phyloP scores from a whole-genome alignment of 2,329 filamentous ascomycete species.

The Phyllosticta citribraziliensis region DNA sequence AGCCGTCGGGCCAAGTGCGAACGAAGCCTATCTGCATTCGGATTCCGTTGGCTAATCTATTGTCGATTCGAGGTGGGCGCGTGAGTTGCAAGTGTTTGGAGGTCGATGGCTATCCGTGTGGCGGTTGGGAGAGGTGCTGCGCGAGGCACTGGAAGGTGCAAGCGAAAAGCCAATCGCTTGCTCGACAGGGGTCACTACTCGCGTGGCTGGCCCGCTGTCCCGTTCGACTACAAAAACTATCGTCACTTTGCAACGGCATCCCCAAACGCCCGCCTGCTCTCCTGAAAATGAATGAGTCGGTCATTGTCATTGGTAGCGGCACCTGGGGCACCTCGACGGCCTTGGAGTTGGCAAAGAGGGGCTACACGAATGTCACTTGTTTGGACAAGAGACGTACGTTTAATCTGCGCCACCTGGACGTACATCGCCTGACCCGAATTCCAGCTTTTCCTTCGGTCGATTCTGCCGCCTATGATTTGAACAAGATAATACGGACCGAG shows the following conservation, averaged over 20 bases:
- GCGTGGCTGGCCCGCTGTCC: neutral
- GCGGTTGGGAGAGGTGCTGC: neutral
- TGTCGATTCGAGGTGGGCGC: neutral
- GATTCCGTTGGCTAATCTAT: neutral
- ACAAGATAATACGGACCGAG: constrained; percentile 16
- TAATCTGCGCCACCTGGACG: neutral
- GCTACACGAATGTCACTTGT: constrained; percentile 22
- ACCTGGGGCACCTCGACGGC: constrained; percentile 24
- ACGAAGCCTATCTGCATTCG: neutral
- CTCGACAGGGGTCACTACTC: neutral
- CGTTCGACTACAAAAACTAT: neutral
- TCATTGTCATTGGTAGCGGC: constrained; percentile 17
- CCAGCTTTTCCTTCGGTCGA: constrained; percentile 6
- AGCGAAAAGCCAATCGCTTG: neutral
- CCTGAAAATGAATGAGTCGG: neutral
- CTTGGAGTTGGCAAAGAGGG: constrained; percentile 20
- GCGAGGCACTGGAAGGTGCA: neutral
- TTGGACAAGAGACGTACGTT: constrained; percentile 16
- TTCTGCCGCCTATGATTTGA: constrained; percentile 11
- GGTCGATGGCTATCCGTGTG: neutral
- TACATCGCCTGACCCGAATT: neutral
- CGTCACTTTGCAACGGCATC: neutral
- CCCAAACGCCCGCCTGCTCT: neutral
- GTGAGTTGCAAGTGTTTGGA: neutral
- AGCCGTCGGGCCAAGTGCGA: neutral